Evolutionary conservation across 2,329 filamentous ascomycete genomes (phyloP), one percentile per base, ranked within the genome.

Genomic region (Neopestalotiopsis clavispora): DNA sequence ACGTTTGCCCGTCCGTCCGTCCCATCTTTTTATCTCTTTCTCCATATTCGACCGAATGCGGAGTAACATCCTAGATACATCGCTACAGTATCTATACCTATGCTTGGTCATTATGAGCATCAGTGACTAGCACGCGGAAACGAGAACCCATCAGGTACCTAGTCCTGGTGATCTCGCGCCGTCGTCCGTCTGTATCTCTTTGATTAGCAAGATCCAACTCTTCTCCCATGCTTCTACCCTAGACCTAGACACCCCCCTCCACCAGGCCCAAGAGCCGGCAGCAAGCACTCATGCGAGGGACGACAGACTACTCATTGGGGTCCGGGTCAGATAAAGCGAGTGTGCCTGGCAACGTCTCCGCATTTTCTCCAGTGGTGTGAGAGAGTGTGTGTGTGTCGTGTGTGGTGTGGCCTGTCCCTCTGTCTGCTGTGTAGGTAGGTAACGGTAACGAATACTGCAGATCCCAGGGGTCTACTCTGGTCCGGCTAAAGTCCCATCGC

Each of bases 401-500:
- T 28, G 23, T 28, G 23, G 23, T 28, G 23, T 28, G 23, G 23
- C 23, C 23, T 28, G 23, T 28, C 23, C 23, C 23, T 28, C 23
- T 28, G 23, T 28, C 23, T 38, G 34, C 10, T 38, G 34, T 38
- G 34, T 38, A 38, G 34, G 34, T 38, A 38, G 6, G 10, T 38
- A 38, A 17, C 45, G 45, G 45, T 20, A n/a, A 20, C 17, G 45
- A n/a, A 17, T 52, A 20, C 45, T 23, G 45, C 45, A 52, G 45
- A 52, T n/a, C 42, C 45, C 63, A 20, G 30, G 49, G 63, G 63
- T 57, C 49, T 34, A 38, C 17, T 49, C 63, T 32, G 28, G 42
- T 66, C 63, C 63, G 63, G 63, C 32, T 66, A 66, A 66, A 66
- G 42, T 66, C 63, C 40, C 63, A 66, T 66, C 63, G 63, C 63